A percentile compares a stretch with the other conserved stretches of the same genome.
Evolutionary conservation across 225 moss, liverwort and hornwort genomes (phyloP).

Genomic region (Pseudoscleropodium purum): DNA sequence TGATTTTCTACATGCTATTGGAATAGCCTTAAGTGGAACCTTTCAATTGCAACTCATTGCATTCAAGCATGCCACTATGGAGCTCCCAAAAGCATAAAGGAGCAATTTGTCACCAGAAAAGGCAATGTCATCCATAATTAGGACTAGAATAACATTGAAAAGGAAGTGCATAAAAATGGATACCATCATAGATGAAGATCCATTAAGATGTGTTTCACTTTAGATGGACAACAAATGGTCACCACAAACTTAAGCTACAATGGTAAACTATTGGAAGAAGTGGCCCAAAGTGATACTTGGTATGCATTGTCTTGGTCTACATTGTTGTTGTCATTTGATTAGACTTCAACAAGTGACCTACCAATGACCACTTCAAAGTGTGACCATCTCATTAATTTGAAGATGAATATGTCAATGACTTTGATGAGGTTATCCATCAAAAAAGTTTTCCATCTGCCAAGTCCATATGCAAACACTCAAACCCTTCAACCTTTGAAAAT

Average conservation of each 20-base stretch:
- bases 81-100: no score
- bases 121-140: no score
- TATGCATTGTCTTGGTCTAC: neutral
- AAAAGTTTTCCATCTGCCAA: neutral
- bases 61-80: no score
- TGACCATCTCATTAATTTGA: neutral
- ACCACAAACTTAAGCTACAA: neutral
- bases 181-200: no score
- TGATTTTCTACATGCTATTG: neutral
- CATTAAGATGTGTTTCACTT: no score
- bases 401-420: neutral
- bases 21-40: no score
- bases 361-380: neutral
- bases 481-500: accelerated
- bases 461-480: neutral
- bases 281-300: accelerated
- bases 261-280: no score
- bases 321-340: neutral
- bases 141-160: no score
- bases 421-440: neutral
- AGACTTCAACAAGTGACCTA: no score
- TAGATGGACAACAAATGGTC: accelerated
- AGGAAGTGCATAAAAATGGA: no score
- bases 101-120: no score
- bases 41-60: no score